A percentile compares a stretch with the other conserved stretches of the same genome.
phyloP scores from a whole-genome alignment of 2,329 filamentous ascomycete genomes.

The Aureobasidium sp. region DNA sequence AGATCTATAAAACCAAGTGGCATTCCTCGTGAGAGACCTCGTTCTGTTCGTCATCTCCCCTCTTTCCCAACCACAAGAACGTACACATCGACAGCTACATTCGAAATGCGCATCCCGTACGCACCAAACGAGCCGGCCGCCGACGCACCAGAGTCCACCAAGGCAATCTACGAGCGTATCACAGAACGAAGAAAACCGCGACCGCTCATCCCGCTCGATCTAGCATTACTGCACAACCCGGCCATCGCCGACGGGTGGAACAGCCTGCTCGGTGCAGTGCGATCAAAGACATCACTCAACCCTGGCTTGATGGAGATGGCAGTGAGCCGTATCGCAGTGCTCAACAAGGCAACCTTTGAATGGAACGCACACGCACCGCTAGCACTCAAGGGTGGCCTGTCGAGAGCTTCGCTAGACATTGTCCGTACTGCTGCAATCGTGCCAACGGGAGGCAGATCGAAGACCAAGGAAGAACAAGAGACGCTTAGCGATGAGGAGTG shows the following conservation, averaged over 20 bases:
- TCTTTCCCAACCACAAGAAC: not conserved
- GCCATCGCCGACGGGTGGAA: conserved; percentile 72
- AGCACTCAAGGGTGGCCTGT: conserved; percentile 28
- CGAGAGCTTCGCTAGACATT: conserved; percentile 23
- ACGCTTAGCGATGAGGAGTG: conserved; percentile 26
- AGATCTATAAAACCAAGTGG: not conserved
- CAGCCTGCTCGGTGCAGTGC: conserved; percentile 52
- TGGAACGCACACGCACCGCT: conserved; percentile 31
- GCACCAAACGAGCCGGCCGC: conserved; percentile 46
- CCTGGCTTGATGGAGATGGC: conserved; percentile 29
- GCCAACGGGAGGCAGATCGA: conserved; percentile 2
- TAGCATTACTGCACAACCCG: conserved; percentile 67
- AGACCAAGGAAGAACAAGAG: conserved; percentile 15
- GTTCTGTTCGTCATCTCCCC: not conserved
- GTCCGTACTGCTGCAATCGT: conserved; percentile 23
- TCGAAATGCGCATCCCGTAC: conserved; percentile 61
- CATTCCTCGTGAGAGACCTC: not conserved
- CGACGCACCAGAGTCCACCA: conserved; percentile 42
- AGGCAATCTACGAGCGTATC: conserved; percentile 55
- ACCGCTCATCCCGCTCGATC: conserved; percentile 67
- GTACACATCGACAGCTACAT: conserved; percentile 8
- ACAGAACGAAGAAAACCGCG: conserved; percentile 59
- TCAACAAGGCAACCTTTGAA: conserved; percentile 32
- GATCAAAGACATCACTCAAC: conserved; percentile 29
- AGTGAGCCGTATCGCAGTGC: conserved; percentile 32